Base-by-base conservation (phyloP, 2,329 filamentous ascomycete species). In the Emericellopsis cladophorae region DNA sequence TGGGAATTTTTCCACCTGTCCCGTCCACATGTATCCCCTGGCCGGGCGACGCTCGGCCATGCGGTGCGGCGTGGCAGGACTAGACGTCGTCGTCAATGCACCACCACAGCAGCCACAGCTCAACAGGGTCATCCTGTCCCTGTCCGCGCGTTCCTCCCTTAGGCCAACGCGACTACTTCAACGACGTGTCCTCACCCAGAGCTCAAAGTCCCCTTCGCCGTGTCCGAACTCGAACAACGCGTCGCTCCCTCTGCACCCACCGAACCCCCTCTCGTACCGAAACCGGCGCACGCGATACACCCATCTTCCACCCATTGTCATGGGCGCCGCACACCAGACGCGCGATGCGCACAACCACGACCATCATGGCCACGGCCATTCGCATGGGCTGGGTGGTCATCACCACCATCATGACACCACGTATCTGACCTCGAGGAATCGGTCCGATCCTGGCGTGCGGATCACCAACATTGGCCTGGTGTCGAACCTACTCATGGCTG, bases 401-500 rank as follows among this genome's bases (percentile, higher is more conserved):
- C 80, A 88, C 56, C 84, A 92, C 59, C 87, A 95, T 62, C 82
- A 84, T 49, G 92, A 98, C 62, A 88, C 92, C 39, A 87, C 87
- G 49, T 93, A 95, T 52, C 81, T 88, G 53, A 95, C 95, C 55
- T 98, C 92, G 40, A 74, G 87, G 48, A 83, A 86, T 47, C 79
- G 84, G 59, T 81, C 76, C 54, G 76, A 74, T 50, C 84, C 81
- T 39, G 76, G 78, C 0, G 81, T 84, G 42, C 54, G 73, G 33
- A 70, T 84, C 44, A 73, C 68, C 18, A 74, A 74, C 0, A 72
- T 79, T 48, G 71, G 70, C 34, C 59, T 67, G 35, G 51, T 96
- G 52, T 86, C 89, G 51, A 98, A 98, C 60, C 69, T 96, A 40
- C 81, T 80, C 55, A 96, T 98, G 89, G 92, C 90, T 39, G 70